Conservation (phyloP, 805 yeast genomes). For the Yueomyces sinensis region DNA sequence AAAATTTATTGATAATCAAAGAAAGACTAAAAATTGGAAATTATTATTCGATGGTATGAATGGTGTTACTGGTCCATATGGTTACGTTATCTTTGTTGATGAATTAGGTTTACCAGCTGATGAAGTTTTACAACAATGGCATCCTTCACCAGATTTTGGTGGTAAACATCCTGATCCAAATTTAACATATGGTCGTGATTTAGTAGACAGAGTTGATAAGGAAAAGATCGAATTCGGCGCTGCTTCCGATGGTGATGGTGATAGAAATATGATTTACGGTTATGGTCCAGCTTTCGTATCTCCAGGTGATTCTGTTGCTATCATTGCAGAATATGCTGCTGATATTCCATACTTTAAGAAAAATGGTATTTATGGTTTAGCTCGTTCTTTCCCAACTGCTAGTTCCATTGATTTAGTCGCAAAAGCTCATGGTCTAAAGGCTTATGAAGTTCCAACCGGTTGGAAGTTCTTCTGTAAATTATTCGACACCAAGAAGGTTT, state of each 20-base stretch:
- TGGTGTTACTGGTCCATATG: conserved; percentile 98
- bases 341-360: conserved; percentile 85
- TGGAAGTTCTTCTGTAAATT: conserved; percentile 98
- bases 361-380: conserved; percentile 82
- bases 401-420: conserved; percentile 92
- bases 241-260: conserved; percentile 99
- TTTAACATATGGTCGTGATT: conserved; percentile 79
- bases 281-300: conserved; percentile 81
- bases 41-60: conserved; percentile 81
- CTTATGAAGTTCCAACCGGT: conserved; percentile 98
- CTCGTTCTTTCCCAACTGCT: conserved; percentile 96
- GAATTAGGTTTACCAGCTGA: conserved; percentile 64
- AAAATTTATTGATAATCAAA: conserved; percentile 40
- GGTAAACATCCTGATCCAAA: conserved; percentile 98
- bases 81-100: conserved; percentile 66
- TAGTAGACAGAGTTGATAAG: conserved; percentile 73
- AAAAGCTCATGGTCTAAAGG: conserved; percentile 51
- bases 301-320: conserved; percentile 97
- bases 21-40: conserved; percentile 43
- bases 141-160: conserved; percentile 84
- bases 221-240: conserved; percentile 88
- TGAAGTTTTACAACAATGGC: conserved; percentile 61
- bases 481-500: conserved; percentile 83
- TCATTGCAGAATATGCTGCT: conserved; percentile 84
- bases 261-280: conserved; percentile 97